phyloP scores from a whole-genome alignment of 2,329 filamentous ascomycete genomes.

The Aspergillus amoenus region DNA sequence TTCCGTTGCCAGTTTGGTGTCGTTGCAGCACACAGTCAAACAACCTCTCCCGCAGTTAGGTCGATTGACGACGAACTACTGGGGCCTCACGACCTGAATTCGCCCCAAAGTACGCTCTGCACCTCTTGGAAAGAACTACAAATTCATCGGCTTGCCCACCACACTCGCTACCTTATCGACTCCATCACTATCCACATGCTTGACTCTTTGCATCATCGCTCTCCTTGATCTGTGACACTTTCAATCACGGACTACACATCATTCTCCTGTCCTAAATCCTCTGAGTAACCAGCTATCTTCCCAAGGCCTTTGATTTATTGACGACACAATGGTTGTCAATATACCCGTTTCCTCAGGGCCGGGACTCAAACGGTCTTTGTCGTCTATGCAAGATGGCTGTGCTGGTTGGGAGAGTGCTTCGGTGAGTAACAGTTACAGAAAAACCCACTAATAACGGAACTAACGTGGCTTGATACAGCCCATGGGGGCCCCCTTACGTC shows the following conservation, averaged over 20 bases:
- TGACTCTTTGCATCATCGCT: neutral
- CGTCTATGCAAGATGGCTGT: conserved; percentile 27
- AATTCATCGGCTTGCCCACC: conserved; percentile 1
- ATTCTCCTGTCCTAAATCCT: neutral
- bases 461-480: conserved; percentile 20
- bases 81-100: neutral
- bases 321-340: conserved; percentile 29
- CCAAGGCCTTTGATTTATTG: neutral
- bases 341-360: conserved; percentile 21
- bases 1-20: conserved; percentile 10
- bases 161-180: neutral
- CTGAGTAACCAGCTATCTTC: too few relatives aligned
- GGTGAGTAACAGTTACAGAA: conserved; percentile 20
- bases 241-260: neutral
- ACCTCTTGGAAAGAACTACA: neutral
- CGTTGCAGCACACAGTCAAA: conserved; percentile 11
- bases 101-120: neutral
- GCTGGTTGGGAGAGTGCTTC: conserved; percentile 31
- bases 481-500: conserved; percentile 26
- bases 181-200: neutral
- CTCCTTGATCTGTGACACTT: neutral
- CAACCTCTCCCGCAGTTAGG: neutral
- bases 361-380: conserved; percentile 32
- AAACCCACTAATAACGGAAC: neutral
- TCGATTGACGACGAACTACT: neutral